These are phyloP conservation scores for Phyllosticta capitalensis DNA, from an alignment of 2,329 filamentous ascomycete genomes.

Conservation along the genomic window DNA sequence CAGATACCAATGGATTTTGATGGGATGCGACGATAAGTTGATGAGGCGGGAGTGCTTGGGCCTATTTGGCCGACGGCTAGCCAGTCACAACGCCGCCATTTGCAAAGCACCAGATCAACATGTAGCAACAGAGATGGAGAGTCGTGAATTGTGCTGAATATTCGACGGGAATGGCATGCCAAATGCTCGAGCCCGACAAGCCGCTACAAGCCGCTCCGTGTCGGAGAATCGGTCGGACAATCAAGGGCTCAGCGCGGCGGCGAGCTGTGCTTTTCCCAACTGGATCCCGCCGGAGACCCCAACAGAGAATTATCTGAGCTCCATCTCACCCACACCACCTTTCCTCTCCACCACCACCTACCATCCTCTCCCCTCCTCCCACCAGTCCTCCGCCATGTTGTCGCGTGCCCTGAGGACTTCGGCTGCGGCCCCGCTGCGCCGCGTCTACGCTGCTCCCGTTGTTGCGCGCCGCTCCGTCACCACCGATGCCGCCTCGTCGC, in stretches of 20 bases:
- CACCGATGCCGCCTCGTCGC: constrained; percentile 86
- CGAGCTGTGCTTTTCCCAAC: constrained; percentile 6
- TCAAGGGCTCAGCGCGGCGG: neutral
- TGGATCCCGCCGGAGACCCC: constrained; percentile 8
- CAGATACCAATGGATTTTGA: neutral
- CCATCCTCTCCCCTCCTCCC: constrained; percentile 4
- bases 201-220: neutral
- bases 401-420: constrained; percentile 31
- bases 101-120: neutral
- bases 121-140: neutral
- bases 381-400: constrained; percentile 22
- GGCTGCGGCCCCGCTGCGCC: constrained; percentile 30
- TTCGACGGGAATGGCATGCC: neutral
- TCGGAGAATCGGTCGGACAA: neutral
- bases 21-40: neutral
- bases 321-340: constrained; percentile 10
- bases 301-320: constrained; percentile 6
- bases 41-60: neutral
- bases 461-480: constrained; percentile 62
- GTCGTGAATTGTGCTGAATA: neutral
- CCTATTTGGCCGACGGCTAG: neutral
- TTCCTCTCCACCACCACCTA: constrained; percentile 8
- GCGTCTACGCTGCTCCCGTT: constrained; percentile 24
- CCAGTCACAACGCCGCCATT: neutral
- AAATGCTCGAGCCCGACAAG: neutral